Evolutionary conservation across 2,329 filamentous ascomycete genomes (phyloP), one percentile per base, ranked within the genome.

Genomic region (Geosmithia morbida): DNA sequence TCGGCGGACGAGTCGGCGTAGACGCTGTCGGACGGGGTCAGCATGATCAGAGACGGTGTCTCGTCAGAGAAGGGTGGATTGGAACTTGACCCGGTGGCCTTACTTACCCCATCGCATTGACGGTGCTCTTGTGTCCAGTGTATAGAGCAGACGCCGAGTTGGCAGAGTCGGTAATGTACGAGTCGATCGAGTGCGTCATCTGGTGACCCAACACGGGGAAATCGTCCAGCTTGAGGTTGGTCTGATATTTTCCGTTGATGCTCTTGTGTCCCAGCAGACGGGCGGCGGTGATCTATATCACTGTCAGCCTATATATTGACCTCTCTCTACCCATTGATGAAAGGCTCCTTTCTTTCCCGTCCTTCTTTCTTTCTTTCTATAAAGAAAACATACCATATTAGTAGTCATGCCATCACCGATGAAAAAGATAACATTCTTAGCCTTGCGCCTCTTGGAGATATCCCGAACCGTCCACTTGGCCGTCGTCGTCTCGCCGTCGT

Each of bases 131-230:
- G 69, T 92, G 86, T 33, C 87, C 87, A 20, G 77, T 80, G 67
- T 90, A 92, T 17, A 92, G 70, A 16, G 86, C 84, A 42, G 83
- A 86, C 3, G 86, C 86, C 5, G 83, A 87, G 66, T 92, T 92
- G 64, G 87, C 87, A 51, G 82, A 87, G 62, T 92, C 86, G 39
- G 86, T 92, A 59, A 92, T 90, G 71, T 85, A 90, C 45, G 72
- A 80, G 66, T 90, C 85, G 58, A 92, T 78, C 1, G 85, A 89
- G 65, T 90, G 85, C 11, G 86, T 89, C 81, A 92, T 90, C 66
- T 90, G 86, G 62, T 94, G 87, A 18, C 87, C 87, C 11, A 90
- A 60, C n/a, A 89, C 76, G 2, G 87, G 86, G 65, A 92, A 92
- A 58, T 87, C 74, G 67, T 94, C 87, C 69, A 94, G 71, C 58